These are phyloP conservation scores for Patellifolia procumbens DNA, from an alignment of 179 eudicot genomes.

Conservation along the genomic window DNA sequence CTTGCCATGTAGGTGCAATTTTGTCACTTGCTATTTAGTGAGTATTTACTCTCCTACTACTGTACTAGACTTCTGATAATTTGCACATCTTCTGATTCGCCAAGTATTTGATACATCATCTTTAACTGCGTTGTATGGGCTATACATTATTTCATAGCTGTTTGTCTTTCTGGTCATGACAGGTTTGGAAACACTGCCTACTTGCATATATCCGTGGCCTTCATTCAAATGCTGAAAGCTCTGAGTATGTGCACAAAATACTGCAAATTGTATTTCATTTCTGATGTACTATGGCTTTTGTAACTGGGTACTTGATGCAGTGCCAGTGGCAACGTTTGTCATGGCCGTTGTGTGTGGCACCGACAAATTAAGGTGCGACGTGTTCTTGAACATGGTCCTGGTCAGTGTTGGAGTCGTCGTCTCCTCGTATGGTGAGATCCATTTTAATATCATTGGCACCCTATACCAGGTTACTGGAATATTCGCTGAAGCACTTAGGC, in stretches of 20 bases:
- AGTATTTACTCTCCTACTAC: background rate
- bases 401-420: conserved; percentile 97
- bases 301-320: conserved; percentile 46
- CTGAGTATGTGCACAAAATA: conserved; percentile 60
- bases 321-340: conserved; percentile 98
- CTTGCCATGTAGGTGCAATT: background rate
- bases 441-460: conserved; percentile 92
- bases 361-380: conserved; percentile 89
- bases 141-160: conserved; percentile 2
- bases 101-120: background rate
- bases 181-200: conserved; percentile 99
- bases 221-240: conserved; percentile 99
- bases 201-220: conserved; percentile 93
- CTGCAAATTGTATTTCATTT: background rate
- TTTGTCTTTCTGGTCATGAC: conserved; percentile 29
- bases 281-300: background rate
- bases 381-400: conserved; percentile 91
- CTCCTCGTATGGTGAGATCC: conserved; percentile 97
- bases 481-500: conserved; percentile 94
- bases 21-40: background rate
- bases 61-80: background rate
- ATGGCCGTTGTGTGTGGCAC: conserved; percentile 98
- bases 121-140: background rate
- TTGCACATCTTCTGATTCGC: background rate
- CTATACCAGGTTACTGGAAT: conserved; percentile 93